Conservation (phyloP, 257 asterid genomes). For the Petunia secreta region DNA sequence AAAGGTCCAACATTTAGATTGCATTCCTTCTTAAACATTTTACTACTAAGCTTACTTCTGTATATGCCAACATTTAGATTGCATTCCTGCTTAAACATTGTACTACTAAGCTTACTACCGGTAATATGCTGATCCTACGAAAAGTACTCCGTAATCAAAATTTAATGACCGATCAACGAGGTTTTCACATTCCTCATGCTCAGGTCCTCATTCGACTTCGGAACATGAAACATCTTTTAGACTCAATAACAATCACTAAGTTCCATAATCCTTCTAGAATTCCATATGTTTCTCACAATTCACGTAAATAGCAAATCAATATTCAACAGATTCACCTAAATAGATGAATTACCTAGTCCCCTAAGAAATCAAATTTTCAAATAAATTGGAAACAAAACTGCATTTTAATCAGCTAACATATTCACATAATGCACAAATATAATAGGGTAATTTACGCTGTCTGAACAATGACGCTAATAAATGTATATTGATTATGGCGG, state of each 20-base stretch:
- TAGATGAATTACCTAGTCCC: background rate
- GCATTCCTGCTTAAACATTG: background rate
- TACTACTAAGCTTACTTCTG: background rate
- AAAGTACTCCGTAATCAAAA: background rate
- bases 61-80: background rate
- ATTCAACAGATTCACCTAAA: conserved; percentile 9
- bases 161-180: background rate
- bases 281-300: background rate
- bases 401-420: background rate
- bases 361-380: background rate
- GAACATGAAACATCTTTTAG: background rate
- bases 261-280: background rate
- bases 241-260: background rate
- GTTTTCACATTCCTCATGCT: background rate
- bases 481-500: no score
- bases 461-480: no score
- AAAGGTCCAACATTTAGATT: background rate
- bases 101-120: background rate
- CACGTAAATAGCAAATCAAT: background rate
- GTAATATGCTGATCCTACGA: background rate
- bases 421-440: background rate
- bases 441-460: no score
- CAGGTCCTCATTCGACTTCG: background rate
- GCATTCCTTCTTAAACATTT: background rate
- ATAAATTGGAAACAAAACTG: background rate